Evolutionary conservation across 352 stramenopile species (phyloP), one percentile per base, ranked within the genome.

Genomic region (Globisporangium recalcitrans): DNA sequence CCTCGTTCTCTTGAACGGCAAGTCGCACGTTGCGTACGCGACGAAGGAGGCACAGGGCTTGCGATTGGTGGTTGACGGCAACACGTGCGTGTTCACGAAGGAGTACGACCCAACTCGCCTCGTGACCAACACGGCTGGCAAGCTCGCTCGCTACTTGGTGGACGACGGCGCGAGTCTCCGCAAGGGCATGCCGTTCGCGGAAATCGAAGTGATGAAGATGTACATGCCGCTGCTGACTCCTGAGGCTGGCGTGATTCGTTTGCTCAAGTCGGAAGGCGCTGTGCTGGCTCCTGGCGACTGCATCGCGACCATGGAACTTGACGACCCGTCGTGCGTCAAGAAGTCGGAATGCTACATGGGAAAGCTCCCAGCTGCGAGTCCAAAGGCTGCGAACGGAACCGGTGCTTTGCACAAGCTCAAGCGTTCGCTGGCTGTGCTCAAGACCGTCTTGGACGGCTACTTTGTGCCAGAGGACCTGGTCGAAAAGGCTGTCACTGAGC

Each of bases 171-270:
- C 95, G 21, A 90, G 93, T 9, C 73, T 96, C 32, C 83, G 83
- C 71, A 84, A 85, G 44, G 85, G 83, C 38, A 94, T 91, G 78
- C 85, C 87, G 62, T 96, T 91, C 68, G 87, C 85, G 38, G 87
- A 96, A 67, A 90, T 96, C 16, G 87, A 96, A 64, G 98, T 99
- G n/a, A 99, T 99, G 97, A 99, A 99, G 85, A 99, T 99, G 98
- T 99, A 99, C 84, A 99, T 99, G 97, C 97, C 97, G 24, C 82
- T 99, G 42, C 90, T 98, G 62, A 98, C 98, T 0, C 95, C 96
- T 26, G 98, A 99, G 77, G 83, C 82, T 38, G 97, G 98, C 80
- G 75, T 97, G 5, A 97, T 99, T 56, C 88, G 87, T 11, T 95
- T 98, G 73, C 80, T 95, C 36, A 95, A 97, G 73, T 98, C 98